Conservation (phyloP, 2,329 filamentous ascomycete species). For the Leptographium wingfieldii region DNA sequence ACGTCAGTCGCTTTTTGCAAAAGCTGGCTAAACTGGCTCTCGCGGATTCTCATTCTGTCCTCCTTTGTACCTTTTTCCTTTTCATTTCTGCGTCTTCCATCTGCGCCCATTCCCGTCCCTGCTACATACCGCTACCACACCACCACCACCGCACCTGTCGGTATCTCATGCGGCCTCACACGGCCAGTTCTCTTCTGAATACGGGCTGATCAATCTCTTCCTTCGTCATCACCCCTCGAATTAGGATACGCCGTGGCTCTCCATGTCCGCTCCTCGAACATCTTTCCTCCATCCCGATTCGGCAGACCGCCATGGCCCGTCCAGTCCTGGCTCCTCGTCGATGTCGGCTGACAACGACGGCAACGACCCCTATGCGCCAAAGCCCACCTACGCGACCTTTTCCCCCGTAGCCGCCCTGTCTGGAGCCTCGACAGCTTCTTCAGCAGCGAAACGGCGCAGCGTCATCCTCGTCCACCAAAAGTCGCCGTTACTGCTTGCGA, state of each 20-base stretch:
- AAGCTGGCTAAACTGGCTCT: neutral
- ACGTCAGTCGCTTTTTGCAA: neutral
- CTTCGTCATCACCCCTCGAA: neutral
- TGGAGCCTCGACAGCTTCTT: slow-evolving; percentile 36
- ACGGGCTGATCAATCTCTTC: neutral
- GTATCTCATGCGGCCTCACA: neutral
- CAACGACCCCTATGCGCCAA: slow-evolving; percentile 23
- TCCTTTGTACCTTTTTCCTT: neutral
- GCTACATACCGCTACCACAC: neutral
- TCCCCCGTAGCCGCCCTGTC: slow-evolving; percentile 69
- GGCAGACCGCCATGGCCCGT: slow-evolving; percentile 17
- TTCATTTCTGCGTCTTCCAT: neutral
- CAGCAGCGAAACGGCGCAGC: slow-evolving; percentile 63
- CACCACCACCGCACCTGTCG: neutral
- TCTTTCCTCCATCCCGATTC: slow-evolving; percentile 16
- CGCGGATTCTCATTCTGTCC: neutral
- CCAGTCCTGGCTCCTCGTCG: slow-evolving; percentile 10
- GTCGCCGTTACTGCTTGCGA: slow-evolving; percentile 81
- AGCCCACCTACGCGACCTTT: slow-evolving; percentile 78
- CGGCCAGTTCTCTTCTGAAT: neutral
- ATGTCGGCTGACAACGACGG: slow-evolving; percentile 11
- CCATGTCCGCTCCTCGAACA: slow-evolving; percentile 35
- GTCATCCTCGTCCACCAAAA: slow-evolving; percentile 96
- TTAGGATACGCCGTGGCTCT: slow-evolving; percentile 39
- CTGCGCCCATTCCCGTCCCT: neutral